These are phyloP conservation scores for Penicillium thymicola DNA, from an alignment of 2,329 filamentous ascomycete species.

Conservation along the genomic window DNA sequence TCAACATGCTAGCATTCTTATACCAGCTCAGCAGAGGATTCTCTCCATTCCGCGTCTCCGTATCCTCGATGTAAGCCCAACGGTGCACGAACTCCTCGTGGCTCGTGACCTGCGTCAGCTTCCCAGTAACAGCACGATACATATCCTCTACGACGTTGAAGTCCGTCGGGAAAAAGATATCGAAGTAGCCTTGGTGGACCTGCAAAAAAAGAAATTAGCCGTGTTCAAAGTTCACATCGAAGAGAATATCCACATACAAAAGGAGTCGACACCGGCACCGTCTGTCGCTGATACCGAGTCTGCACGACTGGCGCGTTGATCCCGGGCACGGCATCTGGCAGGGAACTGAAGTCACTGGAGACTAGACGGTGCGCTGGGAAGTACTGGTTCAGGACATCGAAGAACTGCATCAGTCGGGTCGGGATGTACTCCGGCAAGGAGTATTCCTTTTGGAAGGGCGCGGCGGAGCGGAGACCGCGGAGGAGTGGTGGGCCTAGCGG, in stretches of 20 bases:
- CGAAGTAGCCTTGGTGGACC: conserved; percentile 98
- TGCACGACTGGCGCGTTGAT: conserved; percentile 94
- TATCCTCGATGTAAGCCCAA: conserved; percentile 90
- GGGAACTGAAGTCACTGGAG: conserved; percentile 82
- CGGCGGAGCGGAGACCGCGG: conserved; percentile 58
- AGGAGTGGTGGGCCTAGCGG: conserved; percentile 50
- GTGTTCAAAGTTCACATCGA: background rate
- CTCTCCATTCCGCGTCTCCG: conserved; percentile 82
- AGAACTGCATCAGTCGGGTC: conserved; percentile 93
- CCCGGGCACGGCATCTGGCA: conserved; percentile 79
- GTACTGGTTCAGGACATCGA: conserved; percentile 79
- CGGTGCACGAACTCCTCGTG: conserved; percentile 88
- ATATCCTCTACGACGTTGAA: conserved; percentile 87
- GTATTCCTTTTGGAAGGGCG: conserved; percentile 73
- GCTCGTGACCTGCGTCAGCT: conserved; percentile 76
- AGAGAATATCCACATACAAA: conserved; percentile 61
- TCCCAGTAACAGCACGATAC: conserved; percentile 89
- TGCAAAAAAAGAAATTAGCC: conserved; percentile 35
- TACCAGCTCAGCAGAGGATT: conserved; percentile 93
- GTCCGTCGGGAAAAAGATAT: conserved; percentile 97
- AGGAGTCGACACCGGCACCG: conserved; percentile 85
- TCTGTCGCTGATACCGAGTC: conserved; percentile 81
- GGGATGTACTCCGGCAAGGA: conserved; percentile 89
- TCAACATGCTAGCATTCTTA: conserved; percentile 89
- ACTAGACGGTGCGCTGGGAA: conserved; percentile 89